These are phyloP conservation scores for Stephania yunnanensis DNA, from an alignment of 164 flowering plant genomes.

Conservation along the genomic window DNA sequence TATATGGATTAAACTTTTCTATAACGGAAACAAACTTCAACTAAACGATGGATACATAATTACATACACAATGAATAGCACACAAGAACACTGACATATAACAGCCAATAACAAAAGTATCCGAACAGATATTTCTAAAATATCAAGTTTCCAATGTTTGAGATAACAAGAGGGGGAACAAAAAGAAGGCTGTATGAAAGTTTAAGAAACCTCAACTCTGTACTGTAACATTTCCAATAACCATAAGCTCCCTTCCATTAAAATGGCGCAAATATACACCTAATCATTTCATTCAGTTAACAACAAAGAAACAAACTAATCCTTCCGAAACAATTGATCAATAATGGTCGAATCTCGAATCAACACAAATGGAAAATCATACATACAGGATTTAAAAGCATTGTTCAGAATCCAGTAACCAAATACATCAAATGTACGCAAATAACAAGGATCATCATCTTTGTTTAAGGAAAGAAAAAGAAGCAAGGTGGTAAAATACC, in stretches of 20 bases:
- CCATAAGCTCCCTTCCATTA: not conserved
- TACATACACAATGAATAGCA: too few species aligned
- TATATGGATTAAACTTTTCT: too few species aligned
- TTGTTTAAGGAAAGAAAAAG: slow-evolving; percentile 7
- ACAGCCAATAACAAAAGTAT: too few species aligned
- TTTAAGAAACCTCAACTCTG: not conserved
- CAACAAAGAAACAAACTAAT: not conserved
- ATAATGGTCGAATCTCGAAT: not conserved
- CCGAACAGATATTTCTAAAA: too few species aligned
- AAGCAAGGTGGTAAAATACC: slow-evolving; percentile 41
- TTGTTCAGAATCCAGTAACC: not conserved
- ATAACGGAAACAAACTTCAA: too few species aligned
- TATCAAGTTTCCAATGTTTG: too few species aligned
- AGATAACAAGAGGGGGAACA: too few species aligned
- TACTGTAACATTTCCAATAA: not conserved
- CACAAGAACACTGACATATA: too few species aligned
- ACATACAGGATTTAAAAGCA: not conserved
- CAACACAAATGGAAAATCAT: not conserved
- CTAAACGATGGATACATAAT: too few species aligned
- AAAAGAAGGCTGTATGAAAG: too few species aligned
- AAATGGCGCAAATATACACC: not conserved
- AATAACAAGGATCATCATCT: not conserved
- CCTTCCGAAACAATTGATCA: not conserved
- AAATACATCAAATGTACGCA: not conserved
- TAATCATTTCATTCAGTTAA: not conserved